A percentile compares a stretch with the other conserved stretches of the same genome.
These are phyloP conservation scores for Diaporthe humulicola DNA, from an alignment of 2,329 filamentous ascomycete species.

Conservation along the genomic window DNA sequence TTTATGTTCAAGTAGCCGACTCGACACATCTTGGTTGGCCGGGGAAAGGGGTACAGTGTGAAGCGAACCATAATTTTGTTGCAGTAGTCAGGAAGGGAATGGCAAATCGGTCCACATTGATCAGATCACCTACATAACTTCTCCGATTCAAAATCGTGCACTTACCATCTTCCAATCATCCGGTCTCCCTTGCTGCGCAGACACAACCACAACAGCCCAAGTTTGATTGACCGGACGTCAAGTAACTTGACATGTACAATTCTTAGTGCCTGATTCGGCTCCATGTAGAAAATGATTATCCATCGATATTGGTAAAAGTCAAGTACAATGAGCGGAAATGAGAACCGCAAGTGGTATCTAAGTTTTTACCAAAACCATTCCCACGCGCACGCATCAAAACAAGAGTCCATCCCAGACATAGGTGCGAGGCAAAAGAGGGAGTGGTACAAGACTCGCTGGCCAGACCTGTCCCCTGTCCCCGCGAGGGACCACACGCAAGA, in stretches of 20 bases:
- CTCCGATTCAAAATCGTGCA: background rate
- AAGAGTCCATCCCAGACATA: slow-evolving; percentile 15
- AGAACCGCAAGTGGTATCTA: slow-evolving; percentile 36
- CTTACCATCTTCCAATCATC: too few species aligned
- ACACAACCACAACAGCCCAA: background rate
- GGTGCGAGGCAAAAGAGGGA: background rate
- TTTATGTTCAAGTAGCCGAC: slow-evolving; percentile 1
- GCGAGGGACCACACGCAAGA: slow-evolving; percentile 25
- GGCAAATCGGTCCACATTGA: background rate
- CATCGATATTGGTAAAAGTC: slow-evolving; percentile 26
- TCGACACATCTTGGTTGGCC: background rate
- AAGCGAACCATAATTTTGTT: background rate
- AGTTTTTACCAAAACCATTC: slow-evolving; percentile 14
- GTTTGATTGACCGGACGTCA: background rate
- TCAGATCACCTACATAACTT: background rate
- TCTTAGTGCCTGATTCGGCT: background rate
- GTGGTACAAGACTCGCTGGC: background rate
- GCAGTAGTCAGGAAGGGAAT: background rate
- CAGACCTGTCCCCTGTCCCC: background rate
- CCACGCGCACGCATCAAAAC: slow-evolving; percentile 10
- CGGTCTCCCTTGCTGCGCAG: too few species aligned
- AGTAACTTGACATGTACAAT: background rate
- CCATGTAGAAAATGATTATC: background rate
- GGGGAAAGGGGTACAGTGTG: background rate
- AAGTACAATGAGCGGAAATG: slow-evolving; percentile 27